Evolutionary conservation across 2,329 filamentous ascomycete genomes (phyloP).

Genomic region (Cryphonectria parasitica): DNA sequence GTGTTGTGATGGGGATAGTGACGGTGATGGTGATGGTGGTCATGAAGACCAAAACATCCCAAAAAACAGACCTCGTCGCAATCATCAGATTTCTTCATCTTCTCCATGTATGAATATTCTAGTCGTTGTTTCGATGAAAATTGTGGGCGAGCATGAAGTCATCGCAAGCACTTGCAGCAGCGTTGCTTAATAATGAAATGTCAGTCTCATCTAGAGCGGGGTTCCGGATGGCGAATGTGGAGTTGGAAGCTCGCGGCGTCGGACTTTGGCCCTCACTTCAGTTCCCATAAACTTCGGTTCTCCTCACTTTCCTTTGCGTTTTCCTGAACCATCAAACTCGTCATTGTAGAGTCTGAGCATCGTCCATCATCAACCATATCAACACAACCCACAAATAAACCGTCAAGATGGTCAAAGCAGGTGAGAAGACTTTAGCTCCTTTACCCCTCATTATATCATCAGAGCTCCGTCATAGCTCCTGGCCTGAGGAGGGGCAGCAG

Average conservation of each 20-base stretch:
- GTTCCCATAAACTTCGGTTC: conserved; percentile 1
- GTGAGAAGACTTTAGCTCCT: conserved; percentile 57
- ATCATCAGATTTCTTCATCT: background rate
- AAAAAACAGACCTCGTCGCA: background rate
- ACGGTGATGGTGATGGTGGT: background rate
- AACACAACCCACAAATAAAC: conserved; percentile 42
- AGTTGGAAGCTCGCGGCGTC: conserved; percentile 6
- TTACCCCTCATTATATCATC: conserved; percentile 30
- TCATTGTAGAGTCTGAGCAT: background rate
- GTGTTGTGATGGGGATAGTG: background rate
- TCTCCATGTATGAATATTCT: background rate
- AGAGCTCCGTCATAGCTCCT: conserved; percentile 21
- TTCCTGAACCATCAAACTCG: background rate
- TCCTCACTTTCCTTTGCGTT: conserved; percentile 5
- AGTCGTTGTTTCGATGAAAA: background rate
- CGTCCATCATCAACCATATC: conserved; percentile 28
- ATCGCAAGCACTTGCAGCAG: background rate
- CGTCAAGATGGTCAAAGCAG: conserved; percentile 98
- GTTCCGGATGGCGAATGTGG: conserved; percentile 11
- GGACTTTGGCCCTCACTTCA: background rate
- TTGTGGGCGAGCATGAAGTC: conserved; percentile 1
- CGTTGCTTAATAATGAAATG: conserved; percentile 8
- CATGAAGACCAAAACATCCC: background rate
- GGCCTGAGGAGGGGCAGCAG: conserved; percentile 32
- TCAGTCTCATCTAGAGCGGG: background rate